These are phyloP conservation scores for Aspergillus nanangensis DNA, from an alignment of 495 filamentous ascomycete species.

Conservation along the genomic window DNA sequence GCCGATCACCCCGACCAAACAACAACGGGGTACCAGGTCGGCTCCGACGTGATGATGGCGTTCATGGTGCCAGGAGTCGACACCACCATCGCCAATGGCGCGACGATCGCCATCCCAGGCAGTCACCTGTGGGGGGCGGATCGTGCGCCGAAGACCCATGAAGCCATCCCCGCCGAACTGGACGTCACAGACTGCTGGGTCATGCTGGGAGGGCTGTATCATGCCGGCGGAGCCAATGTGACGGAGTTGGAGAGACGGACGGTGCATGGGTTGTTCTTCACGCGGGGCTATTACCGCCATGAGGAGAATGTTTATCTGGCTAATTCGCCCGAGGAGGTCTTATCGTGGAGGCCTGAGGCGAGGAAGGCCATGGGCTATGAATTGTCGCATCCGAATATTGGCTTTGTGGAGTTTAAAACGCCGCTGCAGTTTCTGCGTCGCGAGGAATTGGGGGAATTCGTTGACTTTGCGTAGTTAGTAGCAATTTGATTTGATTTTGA, in stretches of 20 bases:
- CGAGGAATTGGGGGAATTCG: slow-evolving; percentile 11
- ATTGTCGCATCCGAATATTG: slow-evolving; percentile 18
- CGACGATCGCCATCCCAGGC: slow-evolving; percentile 41
- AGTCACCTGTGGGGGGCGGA: slow-evolving; percentile 33
- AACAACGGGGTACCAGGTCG: slow-evolving; percentile 7
- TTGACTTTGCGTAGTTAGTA: too few relatives aligned
- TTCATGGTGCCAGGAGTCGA: too few relatives aligned
- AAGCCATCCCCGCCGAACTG: slow-evolving; percentile 21
- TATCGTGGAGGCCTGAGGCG: slow-evolving; percentile 16
- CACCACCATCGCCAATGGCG: too few relatives aligned
- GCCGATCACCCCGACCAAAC: slow-evolving; percentile 12
- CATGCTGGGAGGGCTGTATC: slow-evolving; percentile 26
- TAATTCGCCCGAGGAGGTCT: slow-evolving; percentile 11
- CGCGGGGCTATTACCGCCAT: slow-evolving; percentile 14
- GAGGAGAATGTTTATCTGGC: slow-evolving; percentile 18
- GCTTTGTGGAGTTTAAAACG: slow-evolving; percentile 16
- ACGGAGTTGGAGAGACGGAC: slow-evolving; percentile 10
- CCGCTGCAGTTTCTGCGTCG: slow-evolving; percentile 18
- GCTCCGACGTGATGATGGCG: too few relatives aligned
- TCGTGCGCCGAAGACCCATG: slow-evolving; percentile 17
- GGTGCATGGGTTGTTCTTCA: slow-evolving; percentile 18
- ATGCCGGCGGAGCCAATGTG: slow-evolving; percentile 30
- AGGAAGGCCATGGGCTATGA: slow-evolving; percentile 18
- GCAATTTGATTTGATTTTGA: too few relatives aligned
- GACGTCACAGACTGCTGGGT: slow-evolving; percentile 28